Evolutionary conservation across 129 eudicot genomes (phyloP).

Genomic region (Pittosporum tobira): DNA sequence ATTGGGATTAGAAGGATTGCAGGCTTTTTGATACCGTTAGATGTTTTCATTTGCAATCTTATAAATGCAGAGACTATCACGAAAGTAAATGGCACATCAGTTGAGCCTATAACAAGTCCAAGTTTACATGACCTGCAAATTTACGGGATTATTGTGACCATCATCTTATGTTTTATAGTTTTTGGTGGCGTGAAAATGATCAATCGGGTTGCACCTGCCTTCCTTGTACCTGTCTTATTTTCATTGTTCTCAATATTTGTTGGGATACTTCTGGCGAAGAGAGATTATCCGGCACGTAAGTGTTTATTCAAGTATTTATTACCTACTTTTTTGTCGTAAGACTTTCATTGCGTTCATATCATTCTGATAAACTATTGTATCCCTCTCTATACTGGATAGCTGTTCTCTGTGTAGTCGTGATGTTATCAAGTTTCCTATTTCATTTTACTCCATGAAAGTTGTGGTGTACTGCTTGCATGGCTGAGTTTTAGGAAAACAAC

Average conservation of each 20-base stretch:
- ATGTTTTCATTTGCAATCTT: conserved; percentile 16
- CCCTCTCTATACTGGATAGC: too few relatives aligned
- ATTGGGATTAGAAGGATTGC: neutral
- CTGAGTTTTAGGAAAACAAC: too few relatives aligned
- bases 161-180: conserved; percentile 79
- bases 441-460: too few relatives aligned
- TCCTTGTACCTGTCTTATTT: conserved; percentile 84
- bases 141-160: conserved; percentile 90
- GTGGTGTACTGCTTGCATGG: too few relatives aligned
- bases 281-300: conserved; percentile 67
- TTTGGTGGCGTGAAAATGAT: conserved; percentile 98
- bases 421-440: too few relatives aligned
- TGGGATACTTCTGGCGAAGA: conserved; percentile 68
- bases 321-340: neutral
- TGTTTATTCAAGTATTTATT: neutral
- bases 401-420: too few relatives aligned
- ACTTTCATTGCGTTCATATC: too few relatives aligned
- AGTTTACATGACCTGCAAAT: conserved; percentile 92
- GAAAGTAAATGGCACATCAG: conserved; percentile 60
- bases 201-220: conserved; percentile 96
- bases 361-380: too few relatives aligned
- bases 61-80: conserved; percentile 61
- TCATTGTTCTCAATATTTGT: conserved; percentile 80
- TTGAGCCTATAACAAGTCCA: conserved; percentile 72
- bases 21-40: too few relatives aligned